A percentile compares a stretch with the other conserved stretches of the same genome.
These are phyloP conservation scores for Ganoderma lingzhi DNA, from an alignment of 1,284 basidiomycete species.

Conservation along the genomic window DNA sequence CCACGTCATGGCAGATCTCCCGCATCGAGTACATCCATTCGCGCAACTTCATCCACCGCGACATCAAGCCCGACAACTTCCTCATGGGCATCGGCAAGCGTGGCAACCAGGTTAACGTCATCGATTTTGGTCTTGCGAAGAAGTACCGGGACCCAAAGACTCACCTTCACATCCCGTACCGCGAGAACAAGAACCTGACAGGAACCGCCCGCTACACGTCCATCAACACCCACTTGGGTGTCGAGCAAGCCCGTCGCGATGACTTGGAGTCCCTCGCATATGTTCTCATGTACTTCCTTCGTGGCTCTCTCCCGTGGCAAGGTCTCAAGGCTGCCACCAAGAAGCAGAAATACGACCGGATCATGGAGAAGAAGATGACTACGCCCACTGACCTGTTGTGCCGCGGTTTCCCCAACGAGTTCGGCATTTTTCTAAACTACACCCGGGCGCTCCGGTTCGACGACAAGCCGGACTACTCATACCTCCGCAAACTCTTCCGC, in stretches of 20 bases:
- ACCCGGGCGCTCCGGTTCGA: constrained; percentile 96
- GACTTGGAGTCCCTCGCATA: constrained; percentile 97
- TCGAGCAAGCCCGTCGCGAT: constrained; percentile 96
- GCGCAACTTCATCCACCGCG: constrained; percentile 99
- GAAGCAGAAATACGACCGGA: constrained; percentile 99
- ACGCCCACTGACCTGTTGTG: constrained; percentile 96
- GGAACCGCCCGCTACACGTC: constrained; percentile 99
- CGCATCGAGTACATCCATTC: constrained; percentile 99
- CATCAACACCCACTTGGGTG: constrained; percentile 98
- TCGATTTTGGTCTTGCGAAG: constrained; percentile 99
- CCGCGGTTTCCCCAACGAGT: constrained; percentile 97
- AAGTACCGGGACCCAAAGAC: constrained; percentile 99
- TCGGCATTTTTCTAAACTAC: constrained; percentile 98
- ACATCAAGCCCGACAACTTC: constrained; percentile 99
- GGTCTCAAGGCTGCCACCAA: constrained; percentile 98
- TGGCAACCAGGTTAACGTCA: constrained; percentile 99
- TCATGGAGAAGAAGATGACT: constrained; percentile 99
- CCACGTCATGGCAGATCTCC: constrained; percentile 76
- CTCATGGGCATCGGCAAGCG: constrained; percentile 99
- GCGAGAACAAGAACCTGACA: constrained; percentile 99
- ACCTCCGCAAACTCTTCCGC: constrained; percentile 97
- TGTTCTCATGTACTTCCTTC: constrained; percentile 98
- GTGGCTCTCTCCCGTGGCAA: constrained; percentile 96
- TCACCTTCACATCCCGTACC: constrained; percentile 98
- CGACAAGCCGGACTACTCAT: constrained; percentile 98